A percentile compares a stretch with the other conserved stretches of the same genome.
Conservation (phyloP, 495 filamentous ascomycete species). For the Bathelium albidoporum region DNA sequence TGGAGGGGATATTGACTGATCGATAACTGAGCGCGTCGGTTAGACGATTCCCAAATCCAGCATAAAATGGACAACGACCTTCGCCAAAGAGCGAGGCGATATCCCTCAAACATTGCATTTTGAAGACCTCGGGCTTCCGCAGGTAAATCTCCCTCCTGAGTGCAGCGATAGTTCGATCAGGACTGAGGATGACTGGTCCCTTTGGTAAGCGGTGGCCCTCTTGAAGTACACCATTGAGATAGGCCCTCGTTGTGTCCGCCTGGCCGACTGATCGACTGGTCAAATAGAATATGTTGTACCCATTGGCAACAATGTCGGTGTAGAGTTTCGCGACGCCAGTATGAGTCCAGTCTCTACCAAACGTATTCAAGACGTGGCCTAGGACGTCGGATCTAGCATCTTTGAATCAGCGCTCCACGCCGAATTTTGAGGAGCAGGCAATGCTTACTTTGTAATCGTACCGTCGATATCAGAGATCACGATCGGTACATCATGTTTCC, state of each 20-base stretch:
- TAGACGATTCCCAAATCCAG: conserved; percentile 91
- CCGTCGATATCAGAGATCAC: conserved; percentile 99
- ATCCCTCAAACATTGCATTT: conserved; percentile 95
- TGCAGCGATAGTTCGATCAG: conserved; percentile 93
- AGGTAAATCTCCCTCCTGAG: conserved; percentile 89
- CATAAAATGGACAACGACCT: conserved; percentile 79
- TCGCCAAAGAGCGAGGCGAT: conserved; percentile 72
- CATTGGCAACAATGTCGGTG: conserved; percentile 88
- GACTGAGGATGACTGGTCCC: conserved; percentile 88
- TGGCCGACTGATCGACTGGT: conserved; percentile 90
- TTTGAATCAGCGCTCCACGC: not conserved
- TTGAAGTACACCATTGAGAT: conserved; percentile 81
- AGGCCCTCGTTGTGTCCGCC: conserved; percentile 81
- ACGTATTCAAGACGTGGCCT: conserved; percentile 96
- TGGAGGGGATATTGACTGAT: conserved; percentile 86
- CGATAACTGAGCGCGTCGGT: conserved; percentile 95
- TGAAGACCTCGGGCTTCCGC: conserved; percentile 96
- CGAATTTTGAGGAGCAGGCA: not conserved
- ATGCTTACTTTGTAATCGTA: conserved; percentile 79
- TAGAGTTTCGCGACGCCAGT: conserved; percentile 93
- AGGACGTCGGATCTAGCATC: conserved; percentile 67
- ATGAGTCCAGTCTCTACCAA: conserved; percentile 97
- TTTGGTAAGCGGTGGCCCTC: conserved; percentile 77
- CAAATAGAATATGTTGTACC: conserved; percentile 97
- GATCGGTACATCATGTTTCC: conserved; percentile 79